A percentile compares a stretch with the other conserved stretches of the same genome.
Conservation (phyloP, 148 eudicot genomes). For the Spergularia marina region DNA sequence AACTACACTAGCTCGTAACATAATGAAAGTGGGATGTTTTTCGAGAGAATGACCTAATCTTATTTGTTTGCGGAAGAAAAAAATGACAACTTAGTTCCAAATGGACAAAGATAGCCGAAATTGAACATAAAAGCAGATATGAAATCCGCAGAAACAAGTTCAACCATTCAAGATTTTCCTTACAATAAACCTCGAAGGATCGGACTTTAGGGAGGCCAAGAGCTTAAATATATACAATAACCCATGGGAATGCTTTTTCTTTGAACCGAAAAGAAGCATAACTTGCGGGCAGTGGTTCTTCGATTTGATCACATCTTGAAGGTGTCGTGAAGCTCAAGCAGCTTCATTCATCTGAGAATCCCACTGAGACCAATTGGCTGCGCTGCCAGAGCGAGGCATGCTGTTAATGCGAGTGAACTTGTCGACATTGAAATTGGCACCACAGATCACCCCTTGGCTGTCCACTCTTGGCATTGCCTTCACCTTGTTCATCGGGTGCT, state of each 20-base stretch:
- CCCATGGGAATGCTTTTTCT: neutral
- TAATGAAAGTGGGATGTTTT: too few relatives aligned
- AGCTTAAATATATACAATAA: neutral
- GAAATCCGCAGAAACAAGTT: neutral
- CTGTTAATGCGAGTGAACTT: constrained; percentile 60
- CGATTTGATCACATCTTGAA: too few relatives aligned
- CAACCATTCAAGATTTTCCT: neutral
- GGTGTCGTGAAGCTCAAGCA: neutral
- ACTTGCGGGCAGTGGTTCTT: neutral
- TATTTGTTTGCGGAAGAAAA: too few relatives aligned
- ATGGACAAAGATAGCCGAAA: too few relatives aligned
- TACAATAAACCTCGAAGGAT: neutral
- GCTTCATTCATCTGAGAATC: constrained; percentile 35
- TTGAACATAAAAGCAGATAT: too few relatives aligned
- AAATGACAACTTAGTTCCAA: too few relatives aligned
- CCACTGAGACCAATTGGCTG: constrained; percentile 59
- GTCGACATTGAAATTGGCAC: constrained; percentile 84
- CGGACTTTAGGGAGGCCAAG: neutral
- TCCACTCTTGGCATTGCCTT: constrained; percentile 92
- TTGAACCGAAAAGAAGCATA: neutral
- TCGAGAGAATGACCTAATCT: too few relatives aligned
- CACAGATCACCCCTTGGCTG: constrained; percentile 85
- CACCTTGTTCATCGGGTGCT: constrained; percentile 93
- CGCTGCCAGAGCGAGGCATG: constrained; percentile 83
- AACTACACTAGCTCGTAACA: too few relatives aligned